Conservation (phyloP, 306 rosid genomes). For the Gynostemma pentaphyllum region DNA sequence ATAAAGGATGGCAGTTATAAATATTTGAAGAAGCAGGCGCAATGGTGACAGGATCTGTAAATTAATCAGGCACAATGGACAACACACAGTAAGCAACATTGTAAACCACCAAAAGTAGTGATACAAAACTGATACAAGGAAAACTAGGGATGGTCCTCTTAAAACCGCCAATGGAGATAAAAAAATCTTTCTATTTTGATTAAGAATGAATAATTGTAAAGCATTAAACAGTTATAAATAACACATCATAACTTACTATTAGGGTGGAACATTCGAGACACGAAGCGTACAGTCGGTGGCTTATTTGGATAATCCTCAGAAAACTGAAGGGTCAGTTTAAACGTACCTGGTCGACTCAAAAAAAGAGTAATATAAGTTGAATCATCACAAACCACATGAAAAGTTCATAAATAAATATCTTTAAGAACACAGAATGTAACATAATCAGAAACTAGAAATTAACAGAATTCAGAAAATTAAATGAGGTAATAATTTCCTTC, state of each 20-base stretch:
- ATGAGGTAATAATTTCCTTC: background rate
- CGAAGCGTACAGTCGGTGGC: slow-evolving; percentile 92
- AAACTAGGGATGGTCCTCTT: background rate
- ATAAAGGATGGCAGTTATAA: background rate
- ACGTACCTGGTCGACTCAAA: slow-evolving; percentile 62
- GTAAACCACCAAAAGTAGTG: background rate
- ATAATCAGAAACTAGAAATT: background rate
- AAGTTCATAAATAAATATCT: background rate
- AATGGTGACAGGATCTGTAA: background rate
- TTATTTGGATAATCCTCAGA: slow-evolving; percentile 94
- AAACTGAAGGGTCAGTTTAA: slow-evolving; percentile 86
- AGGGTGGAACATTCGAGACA: slow-evolving; percentile 97
- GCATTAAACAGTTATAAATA: background rate
- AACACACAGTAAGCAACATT: background rate
- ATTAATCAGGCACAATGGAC: background rate
- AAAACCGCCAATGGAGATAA: background rate
- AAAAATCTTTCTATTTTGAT: background rate
- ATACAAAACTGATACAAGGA: background rate
- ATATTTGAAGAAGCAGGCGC: background rate
- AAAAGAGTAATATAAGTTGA: background rate
- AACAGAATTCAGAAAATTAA: background rate
- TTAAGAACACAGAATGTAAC: background rate
- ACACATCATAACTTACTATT: slow-evolving; percentile 53
- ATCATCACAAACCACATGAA: slow-evolving; percentile 3
- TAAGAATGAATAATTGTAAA: background rate